Evolutionary conservation across 2,329 filamentous ascomycete species (phyloP).

Genomic region (Colletotrichum cereale): DNA sequence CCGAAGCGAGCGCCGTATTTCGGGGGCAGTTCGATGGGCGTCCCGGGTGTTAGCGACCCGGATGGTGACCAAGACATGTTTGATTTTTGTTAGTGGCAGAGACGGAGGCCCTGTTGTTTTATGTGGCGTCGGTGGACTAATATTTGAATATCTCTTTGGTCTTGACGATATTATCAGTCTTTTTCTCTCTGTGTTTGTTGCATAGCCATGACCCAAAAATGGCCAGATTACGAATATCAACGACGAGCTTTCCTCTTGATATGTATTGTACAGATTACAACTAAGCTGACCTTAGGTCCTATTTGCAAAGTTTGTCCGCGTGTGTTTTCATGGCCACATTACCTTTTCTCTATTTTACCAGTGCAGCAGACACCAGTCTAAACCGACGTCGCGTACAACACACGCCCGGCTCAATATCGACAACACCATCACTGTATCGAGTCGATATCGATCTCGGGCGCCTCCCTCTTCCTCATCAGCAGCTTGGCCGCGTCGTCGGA

Average conservation of each 20-base stretch:
- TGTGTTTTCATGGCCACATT: neutral
- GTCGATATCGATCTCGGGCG: constrained; percentile 35
- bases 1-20: neutral
- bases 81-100: neutral
- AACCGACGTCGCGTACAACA: no score
- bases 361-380: no score
- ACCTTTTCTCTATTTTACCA: no score
- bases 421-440: neutral
- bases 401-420: neutral
- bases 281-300: neutral
- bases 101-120: no score
- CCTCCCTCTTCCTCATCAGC: constrained; percentile 24
- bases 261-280: neutral
- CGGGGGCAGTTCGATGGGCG: accelerated
- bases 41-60: no score
- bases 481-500: constrained; percentile 24
- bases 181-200: neutral
- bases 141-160: neutral
- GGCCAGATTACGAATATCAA: no score
- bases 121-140: no score
- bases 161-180: neutral
- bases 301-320: neutral
- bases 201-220: neutral
- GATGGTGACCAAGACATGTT: neutral
- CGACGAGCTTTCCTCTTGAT: neutral